Evolutionary conservation across 1,284 basidiomycete genomes (phyloP).

Genomic region (Ceratobasidium sp.): DNA sequence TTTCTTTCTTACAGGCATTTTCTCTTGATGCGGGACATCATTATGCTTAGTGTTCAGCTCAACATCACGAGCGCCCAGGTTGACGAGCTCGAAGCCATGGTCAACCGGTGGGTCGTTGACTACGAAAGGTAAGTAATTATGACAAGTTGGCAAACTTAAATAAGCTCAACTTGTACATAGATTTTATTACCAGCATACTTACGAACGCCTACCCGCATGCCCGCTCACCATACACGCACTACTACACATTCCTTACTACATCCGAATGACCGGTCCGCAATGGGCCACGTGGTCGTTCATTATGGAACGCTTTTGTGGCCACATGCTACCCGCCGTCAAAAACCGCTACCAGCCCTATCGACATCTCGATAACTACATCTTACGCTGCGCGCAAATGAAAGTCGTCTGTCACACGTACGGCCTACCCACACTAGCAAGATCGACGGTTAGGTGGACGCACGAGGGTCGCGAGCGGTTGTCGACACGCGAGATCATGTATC

Average conservation of each 20-base stretch:
- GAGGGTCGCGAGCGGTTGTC: conserved; percentile 4
- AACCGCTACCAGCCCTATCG: conserved; percentile 53
- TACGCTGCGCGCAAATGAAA: conserved; percentile 52
- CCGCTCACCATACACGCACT: conserved; percentile 61
- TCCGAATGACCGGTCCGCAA: conserved; percentile 57
- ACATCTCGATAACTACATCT: conserved; percentile 52
- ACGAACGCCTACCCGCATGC: too few species aligned
- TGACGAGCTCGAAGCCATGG: background rate
- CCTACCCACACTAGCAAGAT: background rate
- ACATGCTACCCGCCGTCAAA: conserved; percentile 51
- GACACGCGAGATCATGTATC: conserved; percentile 3
- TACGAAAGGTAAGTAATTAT: conserved; percentile 44
- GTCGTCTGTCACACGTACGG: background rate
- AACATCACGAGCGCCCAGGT: background rate
- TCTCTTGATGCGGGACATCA: conserved; percentile 21
- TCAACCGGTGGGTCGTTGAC: conserved; percentile 36
- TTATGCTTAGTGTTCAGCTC: conserved; percentile 33
- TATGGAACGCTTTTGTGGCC: conserved; percentile 56
- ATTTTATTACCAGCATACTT: conserved; percentile 60
- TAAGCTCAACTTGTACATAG: conserved; percentile 54
- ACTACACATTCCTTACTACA: conserved; percentile 59
- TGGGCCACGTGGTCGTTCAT: conserved; percentile 64
- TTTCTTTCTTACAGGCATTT: conserved; percentile 34
- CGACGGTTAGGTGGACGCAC: background rate
- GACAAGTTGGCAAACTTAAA: too few species aligned